These are phyloP conservation scores for Boletus vermiculosoides DNA, from an alignment of 768 basidiomycete species.

Conservation along the genomic window DNA sequence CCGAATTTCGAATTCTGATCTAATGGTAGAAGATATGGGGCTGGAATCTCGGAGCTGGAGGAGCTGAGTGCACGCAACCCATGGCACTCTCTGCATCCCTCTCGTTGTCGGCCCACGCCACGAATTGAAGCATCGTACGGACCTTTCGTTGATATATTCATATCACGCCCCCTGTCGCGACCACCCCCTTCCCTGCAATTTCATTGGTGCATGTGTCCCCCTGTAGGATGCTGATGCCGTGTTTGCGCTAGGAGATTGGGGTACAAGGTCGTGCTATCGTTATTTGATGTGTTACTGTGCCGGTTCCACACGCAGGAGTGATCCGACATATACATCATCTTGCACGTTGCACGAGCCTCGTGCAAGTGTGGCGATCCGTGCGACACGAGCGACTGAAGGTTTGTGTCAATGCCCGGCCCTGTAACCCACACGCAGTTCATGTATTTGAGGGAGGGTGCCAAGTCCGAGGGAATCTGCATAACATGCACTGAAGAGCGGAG, in stretches of 20 bases:
- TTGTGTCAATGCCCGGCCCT: not conserved
- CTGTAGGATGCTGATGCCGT: not conserved
- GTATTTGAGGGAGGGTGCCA: not conserved
- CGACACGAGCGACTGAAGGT: not conserved
- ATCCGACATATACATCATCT: not conserved
- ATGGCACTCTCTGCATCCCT: not conserved
- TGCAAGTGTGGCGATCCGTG: not conserved
- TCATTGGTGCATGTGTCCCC: not conserved
- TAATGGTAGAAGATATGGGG: not conserved
- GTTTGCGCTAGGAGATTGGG: not conserved
- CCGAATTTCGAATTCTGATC: conserved; percentile 10
- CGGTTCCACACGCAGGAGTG: not conserved
- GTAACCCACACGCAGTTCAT: not conserved
- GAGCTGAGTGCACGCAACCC: not conserved
- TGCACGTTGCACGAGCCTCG: conserved; percentile 7
- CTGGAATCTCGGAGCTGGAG: not conserved
- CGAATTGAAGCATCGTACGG: not conserved
- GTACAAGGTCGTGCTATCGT: not conserved
- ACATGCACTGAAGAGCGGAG: not conserved
- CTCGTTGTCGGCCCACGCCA: not conserved
- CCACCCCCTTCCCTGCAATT: not conserved
- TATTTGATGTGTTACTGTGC: not conserved
- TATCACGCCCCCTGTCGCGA: not conserved
- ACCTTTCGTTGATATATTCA: not conserved
- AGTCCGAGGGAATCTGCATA: not conserved